Conservation (phyloP, 371 early-diverging fungal genomes). For the Mucor racemosus region DNA sequence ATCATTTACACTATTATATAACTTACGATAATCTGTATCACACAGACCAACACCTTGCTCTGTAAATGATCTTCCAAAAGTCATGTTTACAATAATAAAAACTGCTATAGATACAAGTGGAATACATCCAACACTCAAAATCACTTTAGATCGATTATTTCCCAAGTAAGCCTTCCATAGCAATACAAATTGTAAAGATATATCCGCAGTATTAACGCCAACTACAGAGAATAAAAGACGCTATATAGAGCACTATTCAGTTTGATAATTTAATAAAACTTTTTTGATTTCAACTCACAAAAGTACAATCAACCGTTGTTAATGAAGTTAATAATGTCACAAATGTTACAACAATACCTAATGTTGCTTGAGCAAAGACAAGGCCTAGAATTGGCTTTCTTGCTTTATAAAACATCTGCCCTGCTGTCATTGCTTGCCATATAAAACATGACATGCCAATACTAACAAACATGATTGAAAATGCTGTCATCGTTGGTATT, state of each 20-base stretch:
- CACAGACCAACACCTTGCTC: slow-evolving; percentile 30
- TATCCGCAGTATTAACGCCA: slow-evolving; percentile 47
- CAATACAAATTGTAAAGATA: slow-evolving; percentile 42
- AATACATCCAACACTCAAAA: slow-evolving; percentile 34
- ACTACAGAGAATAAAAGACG: slow-evolving; percentile 46
- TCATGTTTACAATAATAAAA: slow-evolving; percentile 44
- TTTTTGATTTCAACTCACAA: slow-evolving; percentile 32
- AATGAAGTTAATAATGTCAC: slow-evolving; percentile 43
- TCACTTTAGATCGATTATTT: slow-evolving; percentile 41
- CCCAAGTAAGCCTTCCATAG: slow-evolving; percentile 56
- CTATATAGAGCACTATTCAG: slow-evolving; percentile 13
- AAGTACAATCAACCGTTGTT: slow-evolving; percentile 36
- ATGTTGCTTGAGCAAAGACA: slow-evolving; percentile 39
- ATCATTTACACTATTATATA: background rate
- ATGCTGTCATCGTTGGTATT: slow-evolving; percentile 15
- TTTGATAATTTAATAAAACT: too few relatives aligned
- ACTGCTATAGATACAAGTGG: slow-evolving; percentile 37
- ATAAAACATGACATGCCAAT: slow-evolving; percentile 48
- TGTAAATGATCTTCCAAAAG: slow-evolving; percentile 36
- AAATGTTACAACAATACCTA: slow-evolving; percentile 41
- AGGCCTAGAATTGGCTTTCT: slow-evolving; percentile 44
- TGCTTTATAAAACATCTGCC: slow-evolving; percentile 36
- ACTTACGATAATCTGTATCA: slow-evolving; percentile 42
- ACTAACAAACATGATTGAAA: slow-evolving; percentile 52
- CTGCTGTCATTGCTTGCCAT: slow-evolving; percentile 44